These are phyloP conservation scores for Infundibulicybe gibba DNA, from an alignment of 768 basidiomycete species.

Conservation along the genomic window DNA sequence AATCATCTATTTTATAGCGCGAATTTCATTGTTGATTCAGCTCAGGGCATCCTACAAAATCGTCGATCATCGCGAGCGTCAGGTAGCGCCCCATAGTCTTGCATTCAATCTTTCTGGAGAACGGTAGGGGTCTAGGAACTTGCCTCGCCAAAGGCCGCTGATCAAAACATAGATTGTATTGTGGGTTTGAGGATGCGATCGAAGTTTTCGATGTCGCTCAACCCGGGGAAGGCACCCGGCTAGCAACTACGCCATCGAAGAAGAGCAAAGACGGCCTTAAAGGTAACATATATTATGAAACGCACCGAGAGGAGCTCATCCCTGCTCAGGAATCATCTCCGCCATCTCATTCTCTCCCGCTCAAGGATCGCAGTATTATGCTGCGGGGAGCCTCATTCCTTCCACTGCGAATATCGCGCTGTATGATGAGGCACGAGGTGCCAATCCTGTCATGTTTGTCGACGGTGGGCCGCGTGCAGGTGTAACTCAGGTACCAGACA, in stretches of 20 bases:
- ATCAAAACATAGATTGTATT: constrained; percentile 11
- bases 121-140: constrained; percentile 43
- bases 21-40: constrained; percentile 38
- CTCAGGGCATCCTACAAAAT: constrained; percentile 89
- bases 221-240: constrained; percentile 19
- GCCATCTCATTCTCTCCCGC: constrained; percentile 72
- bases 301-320: not conserved
- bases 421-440: constrained; percentile 56
- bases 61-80: constrained; percentile 90
- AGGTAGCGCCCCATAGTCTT: constrained; percentile 82
- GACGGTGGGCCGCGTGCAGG: constrained; percentile 49
- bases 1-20: not conserved
- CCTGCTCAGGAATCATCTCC: constrained; percentile 72
- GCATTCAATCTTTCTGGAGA: constrained; percentile 69
- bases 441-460: constrained; percentile 56
- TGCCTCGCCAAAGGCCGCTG: not conserved
- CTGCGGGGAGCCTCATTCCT: too few relatives aligned
- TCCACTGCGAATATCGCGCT: constrained; percentile 60
- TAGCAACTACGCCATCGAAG: constrained; percentile 18
- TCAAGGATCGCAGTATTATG: constrained; percentile 65
- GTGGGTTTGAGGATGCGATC: constrained; percentile 25
- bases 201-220: constrained; percentile 19
- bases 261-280: constrained; percentile 73
- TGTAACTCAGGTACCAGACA: constrained; percentile 48
- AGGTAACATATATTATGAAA: constrained; percentile 40